Evolutionary conservation across 2,329 filamentous ascomycete genomes (phyloP).

Genomic region (Botrytis cinerea): DNA sequence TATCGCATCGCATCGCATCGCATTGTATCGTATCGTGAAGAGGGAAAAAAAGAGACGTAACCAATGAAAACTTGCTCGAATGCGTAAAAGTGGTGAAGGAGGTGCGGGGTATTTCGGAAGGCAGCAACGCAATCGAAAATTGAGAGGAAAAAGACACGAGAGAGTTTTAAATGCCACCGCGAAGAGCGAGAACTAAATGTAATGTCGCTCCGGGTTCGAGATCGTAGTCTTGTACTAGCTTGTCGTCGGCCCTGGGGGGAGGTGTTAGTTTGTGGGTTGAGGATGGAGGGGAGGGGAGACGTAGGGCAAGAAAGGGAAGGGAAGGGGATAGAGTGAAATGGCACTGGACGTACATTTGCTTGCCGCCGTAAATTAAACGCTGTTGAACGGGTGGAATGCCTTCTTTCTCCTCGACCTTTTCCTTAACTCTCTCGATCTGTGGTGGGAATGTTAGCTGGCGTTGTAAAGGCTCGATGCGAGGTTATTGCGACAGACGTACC

Average conservation of each 20-base stretch:
- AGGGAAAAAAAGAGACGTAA: conserved; percentile 2
- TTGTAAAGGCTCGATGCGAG: not conserved
- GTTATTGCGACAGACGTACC: conserved; percentile 50
- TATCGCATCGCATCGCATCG: not conserved
- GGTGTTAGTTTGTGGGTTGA: not conserved
- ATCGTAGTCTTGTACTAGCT: conserved; percentile 85
- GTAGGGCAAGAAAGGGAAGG: not conserved
- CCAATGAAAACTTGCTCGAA: conserved; percentile 17
- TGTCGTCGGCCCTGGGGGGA: conserved; percentile 81
- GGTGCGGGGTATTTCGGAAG: conserved; percentile 12
- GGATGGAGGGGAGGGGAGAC: not conserved
- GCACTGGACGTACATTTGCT: conserved; percentile 76
- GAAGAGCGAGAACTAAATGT: conserved; percentile 90
- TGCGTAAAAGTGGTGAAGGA: conserved; percentile 11
- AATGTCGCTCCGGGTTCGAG: conserved; percentile 91
- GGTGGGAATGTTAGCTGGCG: not conserved
- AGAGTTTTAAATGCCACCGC: conserved; percentile 60
- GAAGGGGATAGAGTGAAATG: not conserved
- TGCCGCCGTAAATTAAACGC: conserved; percentile 92
- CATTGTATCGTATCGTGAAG: not conserved
- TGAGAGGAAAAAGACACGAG: not conserved
- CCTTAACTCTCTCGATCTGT: conserved; percentile 93
- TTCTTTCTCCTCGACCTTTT: conserved; percentile 98
- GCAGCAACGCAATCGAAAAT: not conserved
- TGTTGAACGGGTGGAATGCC: conserved; percentile 97